A percentile compares a stretch with the other conserved stretches of the same genome.
These are phyloP conservation scores for Globisporangium carolinianum DNA, from an alignment of 352 stramenopile species.

Conservation along the genomic window DNA sequence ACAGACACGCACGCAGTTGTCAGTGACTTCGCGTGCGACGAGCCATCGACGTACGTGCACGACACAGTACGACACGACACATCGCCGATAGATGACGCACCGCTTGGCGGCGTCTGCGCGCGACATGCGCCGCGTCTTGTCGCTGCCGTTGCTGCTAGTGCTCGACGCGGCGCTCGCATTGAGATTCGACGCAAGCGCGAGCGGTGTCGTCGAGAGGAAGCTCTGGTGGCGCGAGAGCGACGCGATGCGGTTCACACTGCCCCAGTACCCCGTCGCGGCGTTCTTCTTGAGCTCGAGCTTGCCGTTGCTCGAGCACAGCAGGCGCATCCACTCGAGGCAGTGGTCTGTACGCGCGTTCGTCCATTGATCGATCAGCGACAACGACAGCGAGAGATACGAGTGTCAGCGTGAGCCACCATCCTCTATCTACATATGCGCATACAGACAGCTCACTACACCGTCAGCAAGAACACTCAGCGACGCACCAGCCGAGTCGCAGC, in stretches of 20 bases:
- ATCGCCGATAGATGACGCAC: slow-evolving; percentile 24
- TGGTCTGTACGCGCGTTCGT: slow-evolving; percentile 36
- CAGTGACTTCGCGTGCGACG: too few species aligned
- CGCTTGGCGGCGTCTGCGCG: slow-evolving; percentile 70
- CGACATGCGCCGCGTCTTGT: slow-evolving; percentile 54
- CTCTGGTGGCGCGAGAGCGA: slow-evolving; percentile 81
- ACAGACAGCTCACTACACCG: neutral
- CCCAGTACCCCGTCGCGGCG: slow-evolving; percentile 74
- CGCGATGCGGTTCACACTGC: slow-evolving; percentile 81
- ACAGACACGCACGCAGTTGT: neutral
- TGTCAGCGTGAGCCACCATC: too few species aligned
- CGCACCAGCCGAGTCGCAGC: slow-evolving; percentile 77
- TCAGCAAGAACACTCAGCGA: neutral
- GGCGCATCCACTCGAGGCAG: slow-evolving; percentile 83
- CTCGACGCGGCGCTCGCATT: slow-evolving; percentile 15
- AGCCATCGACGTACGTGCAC: too few species aligned
- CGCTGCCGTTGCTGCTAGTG: slow-evolving; percentile 14
- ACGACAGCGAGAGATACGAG: slow-evolving; percentile 1
- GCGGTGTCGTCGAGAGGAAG: slow-evolving; percentile 61
- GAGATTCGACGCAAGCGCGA: slow-evolving; percentile 25
- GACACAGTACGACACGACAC: too few species aligned
- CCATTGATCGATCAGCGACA: neutral
- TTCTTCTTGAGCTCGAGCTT: slow-evolving; percentile 88
- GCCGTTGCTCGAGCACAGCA: slow-evolving; percentile 77
- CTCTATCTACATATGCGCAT: neutral